Evolutionary conservation across 768 basidiomycete species (phyloP), one percentile per base, ranked within the genome.

Genomic region (Infundibulicybe gibba): DNA sequence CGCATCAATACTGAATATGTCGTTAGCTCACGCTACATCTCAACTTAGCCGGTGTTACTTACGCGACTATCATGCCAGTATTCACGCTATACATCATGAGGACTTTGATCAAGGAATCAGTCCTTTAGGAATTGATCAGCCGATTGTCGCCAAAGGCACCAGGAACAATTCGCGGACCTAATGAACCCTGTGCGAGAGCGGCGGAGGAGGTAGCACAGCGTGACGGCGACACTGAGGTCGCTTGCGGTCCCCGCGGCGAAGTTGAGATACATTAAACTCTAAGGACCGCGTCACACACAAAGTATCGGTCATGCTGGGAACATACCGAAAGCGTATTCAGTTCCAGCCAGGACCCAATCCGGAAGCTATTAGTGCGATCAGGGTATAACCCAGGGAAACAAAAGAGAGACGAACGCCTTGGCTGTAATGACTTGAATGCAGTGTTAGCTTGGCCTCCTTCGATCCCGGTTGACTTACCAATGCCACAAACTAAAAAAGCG

Each of bases 51-150:
- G 13, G 53, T 6, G 17, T 59, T 14, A 56, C 80, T 60, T 62
- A 73, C 65, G 65, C 66, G 31, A 68, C 63, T 32, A 70, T 61
- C 52, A 71, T 50, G 54, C 81, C 80, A 0, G 81, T 83, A 50
- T 81, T 80, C 44, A 82, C 66, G 2, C 74, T 68, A 49, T 79
- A 82, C 25, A 68, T 37, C 57, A 82, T 71, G 3, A 84, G 67
- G 0, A 65, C 56, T 11, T 64, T 68, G 43, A 81, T 65, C 8
- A 81, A 50, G 1, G 71, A 67, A 44, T 83, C 74, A 15, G 79
- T 81, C 48, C 80, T 80, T 49, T 41, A 32, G 4, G 35, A 3
- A 34, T 35, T 19, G 14, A 6, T 35, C 15, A 40, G 45, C 16
- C 43, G 13, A 5, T 15, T 20, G 32, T 9, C 35, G n/a, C 25